Evolutionary conservation across 805 yeast species (phyloP), one percentile per base, ranked within the genome.

Genomic region (Wickerhamiella dianesei): DNA sequence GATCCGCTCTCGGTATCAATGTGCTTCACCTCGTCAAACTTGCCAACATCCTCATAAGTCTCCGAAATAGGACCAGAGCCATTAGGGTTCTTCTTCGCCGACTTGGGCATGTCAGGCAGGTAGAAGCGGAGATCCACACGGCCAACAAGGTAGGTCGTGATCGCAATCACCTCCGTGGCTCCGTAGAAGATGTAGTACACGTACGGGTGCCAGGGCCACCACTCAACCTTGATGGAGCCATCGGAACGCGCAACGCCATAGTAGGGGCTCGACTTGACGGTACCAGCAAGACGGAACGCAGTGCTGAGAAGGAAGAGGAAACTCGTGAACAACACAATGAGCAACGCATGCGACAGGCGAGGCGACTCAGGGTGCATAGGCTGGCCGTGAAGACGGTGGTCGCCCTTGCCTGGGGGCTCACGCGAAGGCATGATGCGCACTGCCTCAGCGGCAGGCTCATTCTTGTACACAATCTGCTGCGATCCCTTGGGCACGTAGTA

Each of bases 61-160:
- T 21, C 22, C 4, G 22, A 4, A 5, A 18, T 14, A 5, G 41
- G 18, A 9, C 8, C 21, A 20, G 13, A 13, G 8, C 41, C 41
- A 19, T 19, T 13, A 5, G 22, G 22, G 25, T 39, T 14, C 41
- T 39, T 20, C 41, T 18, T 19, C 25, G 25, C 16, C 41, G 41
- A 5, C 14, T 36, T 13, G 16, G 48, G 43, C 45, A 61, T 64
- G 61, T 81, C 88, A 16, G 92, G 89, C 63, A 83, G 77, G 70
- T 82, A 82, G 65, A 82, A 82, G 61, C 92, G 71, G 56, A 82
- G 68, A 60, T 82, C 92, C 44, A 79, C 76, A 60, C 94, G 73
- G 16, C 79, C 77, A 35, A 78, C 56, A 47, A 82, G 60, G 59
- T 78, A 80, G 32, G 79, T 51, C 8, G 76, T 46, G 52, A 78